These are phyloP conservation scores for Termitomyces eurrhizus DNA, from an alignment of 768 basidiomycete genomes.

Conservation along the genomic window DNA sequence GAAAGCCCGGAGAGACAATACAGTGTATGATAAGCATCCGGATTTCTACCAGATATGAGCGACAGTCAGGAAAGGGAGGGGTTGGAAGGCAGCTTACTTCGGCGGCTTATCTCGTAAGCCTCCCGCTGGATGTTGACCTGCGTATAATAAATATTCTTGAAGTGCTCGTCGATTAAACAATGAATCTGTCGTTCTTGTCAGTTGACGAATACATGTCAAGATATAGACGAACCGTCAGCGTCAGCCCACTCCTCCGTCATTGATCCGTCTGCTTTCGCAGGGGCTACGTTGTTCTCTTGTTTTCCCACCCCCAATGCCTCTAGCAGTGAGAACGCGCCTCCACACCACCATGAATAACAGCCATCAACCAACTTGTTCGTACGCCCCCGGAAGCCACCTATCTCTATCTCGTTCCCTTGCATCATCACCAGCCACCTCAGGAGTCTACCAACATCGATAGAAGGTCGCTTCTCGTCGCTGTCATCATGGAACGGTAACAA, in stretches of 20 bases:
- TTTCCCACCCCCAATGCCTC: slow-evolving; percentile 52
- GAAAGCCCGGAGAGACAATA: slow-evolving; percentile 93
- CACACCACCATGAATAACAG: slow-evolving; percentile 99
- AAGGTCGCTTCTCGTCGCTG: slow-evolving; percentile 23
- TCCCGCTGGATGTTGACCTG: slow-evolving; percentile 81
- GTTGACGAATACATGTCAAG: slow-evolving; percentile 2
- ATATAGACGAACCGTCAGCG: slow-evolving; percentile 49
- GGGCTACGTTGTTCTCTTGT: slow-evolving; percentile 29
- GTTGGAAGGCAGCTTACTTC: slow-evolving; percentile 53
- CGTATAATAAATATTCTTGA: slow-evolving; percentile 83
- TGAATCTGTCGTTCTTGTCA: slow-evolving; percentile 22
- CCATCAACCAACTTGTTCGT: slow-evolving; percentile 99
- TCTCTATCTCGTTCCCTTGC: slow-evolving; percentile 79
- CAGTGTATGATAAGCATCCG: slow-evolving; percentile 94
- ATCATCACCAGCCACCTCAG: slow-evolving; percentile 81
- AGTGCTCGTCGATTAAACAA: slow-evolving; percentile 67
- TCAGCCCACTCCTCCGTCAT: slow-evolving; percentile 61
- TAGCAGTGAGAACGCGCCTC: slow-evolving; percentile 77
- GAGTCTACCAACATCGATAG: slow-evolving; percentile 56
- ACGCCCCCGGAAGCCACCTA: slow-evolving; percentile 90
- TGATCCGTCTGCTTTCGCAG: slow-evolving; percentile 22
- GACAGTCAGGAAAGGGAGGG: background rate
- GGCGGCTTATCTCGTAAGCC: slow-evolving; percentile 95
- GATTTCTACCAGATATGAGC: slow-evolving; percentile 38
- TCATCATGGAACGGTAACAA: slow-evolving; percentile 52